Conservation (phyloP, 345 rosid species). For the Gossypium turneri region DNA sequence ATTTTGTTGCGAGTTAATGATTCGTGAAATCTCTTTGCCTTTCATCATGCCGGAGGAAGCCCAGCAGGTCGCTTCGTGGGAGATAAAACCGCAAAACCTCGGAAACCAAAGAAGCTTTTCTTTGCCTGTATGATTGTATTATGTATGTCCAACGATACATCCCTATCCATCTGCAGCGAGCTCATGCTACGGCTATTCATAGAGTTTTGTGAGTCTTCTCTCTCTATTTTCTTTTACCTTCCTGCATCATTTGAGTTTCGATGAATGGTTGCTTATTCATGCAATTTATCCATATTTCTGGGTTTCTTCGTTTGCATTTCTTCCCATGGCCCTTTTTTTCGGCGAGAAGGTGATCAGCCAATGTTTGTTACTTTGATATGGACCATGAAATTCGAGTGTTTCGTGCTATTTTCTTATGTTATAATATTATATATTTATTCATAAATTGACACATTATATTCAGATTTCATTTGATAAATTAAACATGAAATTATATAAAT, state of each 20-base stretch:
- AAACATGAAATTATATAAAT: too few relatives aligned
- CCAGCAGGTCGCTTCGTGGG: constrained; percentile 70
- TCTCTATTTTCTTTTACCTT: neutral
- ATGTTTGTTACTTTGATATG: neutral
- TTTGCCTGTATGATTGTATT: constrained; percentile 30
- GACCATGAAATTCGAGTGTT: neutral
- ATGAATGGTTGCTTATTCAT: neutral
- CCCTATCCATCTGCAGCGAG: neutral
- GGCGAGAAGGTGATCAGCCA: neutral
- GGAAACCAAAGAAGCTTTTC: constrained; percentile 63
- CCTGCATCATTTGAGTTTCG: neutral
- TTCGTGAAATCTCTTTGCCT: constrained; percentile 69
- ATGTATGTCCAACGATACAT: neutral
- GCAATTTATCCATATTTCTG: neutral
- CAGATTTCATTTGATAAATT: too few relatives aligned
- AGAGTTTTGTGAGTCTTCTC: neutral
- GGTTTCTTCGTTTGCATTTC: neutral
- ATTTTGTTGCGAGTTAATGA: constrained; percentile 94
- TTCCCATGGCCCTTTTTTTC: neutral
- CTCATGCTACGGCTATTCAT: neutral
- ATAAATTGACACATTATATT: neutral
- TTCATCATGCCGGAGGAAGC: constrained; percentile 73
- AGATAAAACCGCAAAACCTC: constrained; percentile 58
- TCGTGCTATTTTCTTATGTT: neutral
- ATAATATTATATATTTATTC: too few relatives aligned